A percentile compares a stretch with the other conserved stretches of the same genome.
Conservation (phyloP, 2,329 filamentous ascomycete species). For the Ascochyta pisi region DNA sequence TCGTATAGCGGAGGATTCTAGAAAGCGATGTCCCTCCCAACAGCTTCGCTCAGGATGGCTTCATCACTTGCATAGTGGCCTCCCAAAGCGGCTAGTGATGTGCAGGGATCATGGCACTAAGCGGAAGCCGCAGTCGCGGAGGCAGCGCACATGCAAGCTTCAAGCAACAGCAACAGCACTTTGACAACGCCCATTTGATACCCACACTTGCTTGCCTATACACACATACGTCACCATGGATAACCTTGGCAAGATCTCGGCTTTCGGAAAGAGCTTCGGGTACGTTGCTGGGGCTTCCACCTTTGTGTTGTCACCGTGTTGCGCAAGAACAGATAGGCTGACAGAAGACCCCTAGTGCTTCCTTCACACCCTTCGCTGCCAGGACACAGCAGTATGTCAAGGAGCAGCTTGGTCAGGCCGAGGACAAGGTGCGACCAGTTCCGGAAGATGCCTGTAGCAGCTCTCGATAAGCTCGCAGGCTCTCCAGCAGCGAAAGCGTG, state of each 20-base stretch:
- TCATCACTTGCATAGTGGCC: background rate
- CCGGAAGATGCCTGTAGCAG: background rate
- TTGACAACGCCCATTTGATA: constrained; percentile 12
- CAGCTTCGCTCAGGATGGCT: background rate
- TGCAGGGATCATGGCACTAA: constrained; percentile 27
- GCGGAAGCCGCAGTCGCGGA: constrained; percentile 18
- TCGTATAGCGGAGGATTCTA: background rate
- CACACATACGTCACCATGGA: constrained; percentile 60
- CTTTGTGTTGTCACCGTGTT: constrained; percentile 11
- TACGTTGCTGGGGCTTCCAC: constrained; percentile 48
- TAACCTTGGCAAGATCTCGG: constrained; percentile 75
- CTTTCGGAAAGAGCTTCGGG: constrained; percentile 75
- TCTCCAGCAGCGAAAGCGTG: background rate
- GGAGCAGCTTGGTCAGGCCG: constrained; percentile 92
- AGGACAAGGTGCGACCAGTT: constrained; percentile 77
- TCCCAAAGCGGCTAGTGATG: constrained; percentile 8
- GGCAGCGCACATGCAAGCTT: constrained; percentile 38
- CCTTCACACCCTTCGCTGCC: constrained; percentile 89
- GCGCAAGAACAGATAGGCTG: constrained; percentile 38
- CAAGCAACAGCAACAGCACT: constrained; percentile 24
- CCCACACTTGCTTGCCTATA: background rate
- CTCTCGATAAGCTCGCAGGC: background rate
- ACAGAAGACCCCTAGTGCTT: constrained; percentile 68
- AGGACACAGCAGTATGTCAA: constrained; percentile 97
- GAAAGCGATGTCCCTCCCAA: background rate